Conservation (phyloP, 257 asterid species). For the Cynanchum wilfordii region DNA sequence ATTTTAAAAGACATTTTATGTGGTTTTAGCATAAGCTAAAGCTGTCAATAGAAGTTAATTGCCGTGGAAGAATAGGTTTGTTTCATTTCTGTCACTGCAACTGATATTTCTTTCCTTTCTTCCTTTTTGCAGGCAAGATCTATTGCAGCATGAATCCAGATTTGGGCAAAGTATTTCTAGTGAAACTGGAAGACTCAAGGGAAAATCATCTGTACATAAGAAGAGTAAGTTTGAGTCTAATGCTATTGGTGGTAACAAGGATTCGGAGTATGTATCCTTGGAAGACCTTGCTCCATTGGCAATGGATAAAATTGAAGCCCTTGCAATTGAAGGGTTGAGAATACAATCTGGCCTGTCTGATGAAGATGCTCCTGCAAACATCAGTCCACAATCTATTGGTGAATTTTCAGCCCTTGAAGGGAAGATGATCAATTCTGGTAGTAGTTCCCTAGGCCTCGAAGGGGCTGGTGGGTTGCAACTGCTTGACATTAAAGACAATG, state of each 20-base stretch:
- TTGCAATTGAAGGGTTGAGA: slow-evolving; percentile 64
- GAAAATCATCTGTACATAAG: slow-evolving; percentile 23
- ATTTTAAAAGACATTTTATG: background rate
- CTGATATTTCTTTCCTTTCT: slow-evolving; percentile 13
- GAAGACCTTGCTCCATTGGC: slow-evolving; percentile 97
- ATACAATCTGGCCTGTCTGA: slow-evolving; percentile 89
- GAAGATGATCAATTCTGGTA: slow-evolving; percentile 39
- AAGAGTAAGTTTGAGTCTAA: slow-evolving; percentile 27
- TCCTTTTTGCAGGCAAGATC: slow-evolving; percentile 45
- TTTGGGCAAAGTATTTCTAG: slow-evolving; percentile 21
- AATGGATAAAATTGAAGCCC: slow-evolving; percentile 81
- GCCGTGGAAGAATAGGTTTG: background rate
- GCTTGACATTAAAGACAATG: slow-evolving; percentile 65
- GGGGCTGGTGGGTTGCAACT: slow-evolving; percentile 83
- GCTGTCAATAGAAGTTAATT: background rate
- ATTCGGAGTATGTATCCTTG: slow-evolving; percentile 63
- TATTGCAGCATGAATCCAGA: slow-evolving; percentile 34
- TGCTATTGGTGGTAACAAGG: slow-evolving; percentile 29
- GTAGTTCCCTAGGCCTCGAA: slow-evolving; percentile 73
- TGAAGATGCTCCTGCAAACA: slow-evolving; percentile 62
- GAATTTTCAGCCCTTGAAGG: slow-evolving; percentile 78
- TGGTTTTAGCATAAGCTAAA: background rate
- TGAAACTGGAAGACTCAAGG: slow-evolving; percentile 26
- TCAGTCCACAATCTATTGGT: slow-evolving; percentile 56
- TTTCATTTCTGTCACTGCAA: slow-evolving; percentile 12